phyloP scores from a whole-genome alignment of 805 yeast species.

The Cyberlindnera maritima region DNA sequence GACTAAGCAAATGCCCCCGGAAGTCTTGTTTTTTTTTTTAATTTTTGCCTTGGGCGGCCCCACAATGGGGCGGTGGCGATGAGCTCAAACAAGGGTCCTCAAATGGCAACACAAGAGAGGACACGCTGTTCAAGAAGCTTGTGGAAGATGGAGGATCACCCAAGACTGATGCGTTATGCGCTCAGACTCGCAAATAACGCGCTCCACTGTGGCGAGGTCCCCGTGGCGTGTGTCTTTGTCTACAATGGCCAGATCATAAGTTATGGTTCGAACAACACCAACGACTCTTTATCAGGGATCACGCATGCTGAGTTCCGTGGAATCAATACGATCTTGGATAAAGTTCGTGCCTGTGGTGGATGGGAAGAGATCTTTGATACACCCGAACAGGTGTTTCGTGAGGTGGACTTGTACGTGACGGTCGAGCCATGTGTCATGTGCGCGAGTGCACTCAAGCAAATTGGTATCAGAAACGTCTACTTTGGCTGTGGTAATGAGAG shows the following conservation, averaged over 20 bases:
- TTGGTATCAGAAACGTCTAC: slow-evolving; percentile 67
- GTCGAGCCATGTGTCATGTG: slow-evolving; percentile 99
- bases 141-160: slow-evolving; percentile 16
- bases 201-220: slow-evolving; percentile 67
- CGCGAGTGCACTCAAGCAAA: slow-evolving; percentile 84
- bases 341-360: slow-evolving; percentile 26
- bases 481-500: slow-evolving; percentile 95
- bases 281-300: slow-evolving; percentile 79
- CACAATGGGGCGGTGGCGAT: background rate
- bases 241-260: slow-evolving; percentile 55
- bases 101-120: background rate
- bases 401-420: slow-evolving; percentile 79
- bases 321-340: slow-evolving; percentile 48
- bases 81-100: background rate
- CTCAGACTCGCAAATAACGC: slow-evolving; percentile 61
- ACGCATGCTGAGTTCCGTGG: slow-evolving; percentile 93
- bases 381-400: slow-evolving; percentile 40
- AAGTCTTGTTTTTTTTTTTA: no score
- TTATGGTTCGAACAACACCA: slow-evolving; percentile 83
- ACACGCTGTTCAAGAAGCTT: background rate
- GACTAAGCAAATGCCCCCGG: no score
- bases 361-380: slow-evolving; percentile 20
- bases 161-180: slow-evolving; percentile 49
- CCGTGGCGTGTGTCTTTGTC: slow-evolving; percentile 80
- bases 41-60: no score